Evolutionary conservation across 2,329 filamentous ascomycete species (phyloP).

Genomic region (Chrysoporthe austroafricana): DNA sequence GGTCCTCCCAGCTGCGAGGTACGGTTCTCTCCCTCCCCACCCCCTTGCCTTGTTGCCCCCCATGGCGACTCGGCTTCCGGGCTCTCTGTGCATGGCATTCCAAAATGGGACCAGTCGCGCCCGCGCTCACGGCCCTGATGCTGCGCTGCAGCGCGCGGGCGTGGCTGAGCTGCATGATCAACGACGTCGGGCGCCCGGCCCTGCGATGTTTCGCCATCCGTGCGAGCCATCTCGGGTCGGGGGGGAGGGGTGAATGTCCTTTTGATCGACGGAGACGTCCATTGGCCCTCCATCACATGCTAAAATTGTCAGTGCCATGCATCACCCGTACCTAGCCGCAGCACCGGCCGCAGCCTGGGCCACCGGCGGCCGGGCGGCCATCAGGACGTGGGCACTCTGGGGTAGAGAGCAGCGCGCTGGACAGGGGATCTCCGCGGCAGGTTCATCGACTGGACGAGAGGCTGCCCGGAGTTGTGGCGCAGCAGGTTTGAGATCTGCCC

Average conservation of each 20-base stretch:
- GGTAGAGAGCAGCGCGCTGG: background rate
- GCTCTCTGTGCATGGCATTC: too few relatives aligned
- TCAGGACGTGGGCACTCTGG: background rate
- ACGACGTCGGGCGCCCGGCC: background rate
- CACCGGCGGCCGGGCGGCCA: background rate
- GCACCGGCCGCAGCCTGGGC: background rate
- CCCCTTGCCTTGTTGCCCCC: too few relatives aligned
- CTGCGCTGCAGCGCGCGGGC: background rate
- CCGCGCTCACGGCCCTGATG: background rate
- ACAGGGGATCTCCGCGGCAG: constrained; percentile 1
- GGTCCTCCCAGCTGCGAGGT: background rate
- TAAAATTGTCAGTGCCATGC: background rate
- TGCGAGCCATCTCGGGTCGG: background rate
- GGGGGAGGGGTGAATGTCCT: background rate
- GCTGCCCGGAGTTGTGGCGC: constrained; percentile 20
- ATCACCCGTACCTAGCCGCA: background rate
- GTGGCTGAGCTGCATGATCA: constrained; percentile 16
- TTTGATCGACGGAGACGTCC: background rate
- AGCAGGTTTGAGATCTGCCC: constrained; percentile 25
- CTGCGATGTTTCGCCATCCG: background rate
- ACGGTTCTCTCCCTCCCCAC: background rate
- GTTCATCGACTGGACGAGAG: constrained; percentile 22
- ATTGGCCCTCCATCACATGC: constrained; percentile 5
- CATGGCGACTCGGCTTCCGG: too few relatives aligned
- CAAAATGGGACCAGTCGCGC: too few relatives aligned